Conservation (phyloP, 2,329 filamentous ascomycete species). For the Hypocreales sp. region DNA sequence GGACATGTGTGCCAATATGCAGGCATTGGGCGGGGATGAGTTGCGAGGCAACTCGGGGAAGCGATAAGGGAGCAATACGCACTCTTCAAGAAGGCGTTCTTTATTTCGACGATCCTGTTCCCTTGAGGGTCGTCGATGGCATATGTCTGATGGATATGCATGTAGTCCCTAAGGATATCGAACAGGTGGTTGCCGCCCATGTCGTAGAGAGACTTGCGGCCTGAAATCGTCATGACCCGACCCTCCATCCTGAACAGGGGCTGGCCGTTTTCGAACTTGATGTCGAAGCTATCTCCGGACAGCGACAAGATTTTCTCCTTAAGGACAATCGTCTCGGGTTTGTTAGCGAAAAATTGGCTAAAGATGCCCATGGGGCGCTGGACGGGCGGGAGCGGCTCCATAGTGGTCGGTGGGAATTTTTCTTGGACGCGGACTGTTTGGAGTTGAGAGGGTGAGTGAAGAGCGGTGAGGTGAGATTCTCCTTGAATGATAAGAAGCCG, state of each 20-base stretch:
- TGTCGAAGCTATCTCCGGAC: conserved; percentile 48
- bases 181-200: conserved; percentile 38
- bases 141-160: conserved; percentile 35
- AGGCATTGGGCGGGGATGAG: too few species aligned
- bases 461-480: too few species aligned
- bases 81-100: conserved; percentile 20
- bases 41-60: too few species aligned
- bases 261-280: conserved; percentile 37
- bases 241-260: conserved; percentile 41
- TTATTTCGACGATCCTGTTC: conserved; percentile 36
- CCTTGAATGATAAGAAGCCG: too few species aligned
- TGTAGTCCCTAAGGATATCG: conserved; percentile 36
- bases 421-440: too few species aligned
- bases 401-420: too few species aligned
- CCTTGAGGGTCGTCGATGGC: conserved; percentile 28
- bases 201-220: conserved; percentile 40
- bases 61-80: too few species aligned
- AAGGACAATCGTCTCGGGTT: conserved; percentile 35
- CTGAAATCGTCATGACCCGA: conserved; percentile 33
- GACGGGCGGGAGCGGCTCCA: conserved; percentile 12
- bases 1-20: too few species aligned
- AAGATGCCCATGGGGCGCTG: conserved; percentile 23
- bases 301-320: conserved; percentile 47
- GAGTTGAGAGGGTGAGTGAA: too few species aligned
- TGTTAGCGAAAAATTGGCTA: conserved; percentile 18